Conservation (phyloP, 202 grass and related monocot species). For the Musa balbisiana region DNA sequence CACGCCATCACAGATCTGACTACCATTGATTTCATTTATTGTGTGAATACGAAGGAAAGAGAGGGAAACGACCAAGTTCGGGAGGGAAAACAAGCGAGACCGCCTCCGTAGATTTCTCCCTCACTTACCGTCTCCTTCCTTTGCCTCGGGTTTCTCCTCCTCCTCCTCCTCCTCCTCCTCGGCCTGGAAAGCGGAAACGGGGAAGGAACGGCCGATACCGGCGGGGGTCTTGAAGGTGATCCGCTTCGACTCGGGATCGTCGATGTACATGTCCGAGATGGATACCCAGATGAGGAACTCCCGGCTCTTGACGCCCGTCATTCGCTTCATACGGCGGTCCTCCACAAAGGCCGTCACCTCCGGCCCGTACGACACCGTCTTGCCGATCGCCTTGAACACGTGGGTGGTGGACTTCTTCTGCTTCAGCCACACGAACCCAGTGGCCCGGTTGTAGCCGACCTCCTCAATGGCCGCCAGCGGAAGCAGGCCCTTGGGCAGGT, state of each 20-base stretch:
- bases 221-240: conserved; percentile 64
- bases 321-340: conserved; percentile 50
- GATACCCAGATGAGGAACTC: too few relatives aligned
- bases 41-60: too few relatives aligned
- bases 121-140: background rate
- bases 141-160: too few relatives aligned
- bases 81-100: too few relatives aligned
- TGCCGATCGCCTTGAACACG: conserved; percentile 57
- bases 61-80: too few relatives aligned
- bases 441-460: conserved; percentile 65
- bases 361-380: conserved; percentile 56
- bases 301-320: conserved; percentile 71
- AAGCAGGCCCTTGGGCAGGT: conserved; percentile 57
- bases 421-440: conserved; percentile 74
- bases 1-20: too few relatives aligned
- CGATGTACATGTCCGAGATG: conserved; percentile 44
- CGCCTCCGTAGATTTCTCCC: too few relatives aligned
- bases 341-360: conserved; percentile 28
- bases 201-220: conserved; percentile 48
- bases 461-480: conserved; percentile 60
- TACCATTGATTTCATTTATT: too few relatives aligned
- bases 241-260: conserved; percentile 24
- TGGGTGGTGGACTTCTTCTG: conserved; percentile 53
- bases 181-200: conserved; percentile 28
- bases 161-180: background rate